A percentile compares a stretch with the other conserved stretches of the same genome.
These are phyloP conservation scores for Trichoderma arundinaceum DNA, from an alignment of 2,329 filamentous ascomycete species.

Conservation along the genomic window DNA sequence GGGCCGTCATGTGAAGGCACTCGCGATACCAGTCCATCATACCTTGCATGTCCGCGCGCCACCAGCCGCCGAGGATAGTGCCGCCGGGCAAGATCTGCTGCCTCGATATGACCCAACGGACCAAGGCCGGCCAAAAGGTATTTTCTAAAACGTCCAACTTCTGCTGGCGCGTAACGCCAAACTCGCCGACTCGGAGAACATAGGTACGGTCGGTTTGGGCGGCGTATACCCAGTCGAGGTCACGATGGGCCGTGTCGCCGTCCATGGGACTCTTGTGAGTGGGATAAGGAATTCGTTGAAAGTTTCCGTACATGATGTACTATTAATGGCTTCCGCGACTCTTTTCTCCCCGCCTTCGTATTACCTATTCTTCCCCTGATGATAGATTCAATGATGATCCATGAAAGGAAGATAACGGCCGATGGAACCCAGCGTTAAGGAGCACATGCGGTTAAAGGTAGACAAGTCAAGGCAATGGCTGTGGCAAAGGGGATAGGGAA, in stretches of 20 bases:
- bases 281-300: slow-evolving; percentile 35
- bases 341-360: background rate
- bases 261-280: slow-evolving; percentile 37
- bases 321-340: background rate
- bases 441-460: slow-evolving; percentile 3
- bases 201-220: slow-evolving; percentile 36
- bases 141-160: slow-evolving; percentile 37
- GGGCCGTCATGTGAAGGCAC: slow-evolving; percentile 35
- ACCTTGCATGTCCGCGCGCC: slow-evolving; percentile 37
- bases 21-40: slow-evolving; percentile 42
- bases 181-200: slow-evolving; percentile 31
- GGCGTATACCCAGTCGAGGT: slow-evolving; percentile 36
- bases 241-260: slow-evolving; percentile 36
- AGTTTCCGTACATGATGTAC: slow-evolving; percentile 28
- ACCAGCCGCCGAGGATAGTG: slow-evolving; percentile 37
- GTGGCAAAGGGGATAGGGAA: background rate
- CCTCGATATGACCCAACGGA: slow-evolving; percentile 37
- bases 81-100: slow-evolving; percentile 35
- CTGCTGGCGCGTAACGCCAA: slow-evolving; percentile 33
- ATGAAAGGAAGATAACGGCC: background rate
- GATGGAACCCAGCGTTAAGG: background rate
- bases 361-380: background rate
- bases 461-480: background rate
- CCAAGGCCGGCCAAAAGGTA: slow-evolving; percentile 39
- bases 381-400: background rate